Evolutionary conservation across 345 rosid species (phyloP).

Genomic region (Punica granatum): DNA sequence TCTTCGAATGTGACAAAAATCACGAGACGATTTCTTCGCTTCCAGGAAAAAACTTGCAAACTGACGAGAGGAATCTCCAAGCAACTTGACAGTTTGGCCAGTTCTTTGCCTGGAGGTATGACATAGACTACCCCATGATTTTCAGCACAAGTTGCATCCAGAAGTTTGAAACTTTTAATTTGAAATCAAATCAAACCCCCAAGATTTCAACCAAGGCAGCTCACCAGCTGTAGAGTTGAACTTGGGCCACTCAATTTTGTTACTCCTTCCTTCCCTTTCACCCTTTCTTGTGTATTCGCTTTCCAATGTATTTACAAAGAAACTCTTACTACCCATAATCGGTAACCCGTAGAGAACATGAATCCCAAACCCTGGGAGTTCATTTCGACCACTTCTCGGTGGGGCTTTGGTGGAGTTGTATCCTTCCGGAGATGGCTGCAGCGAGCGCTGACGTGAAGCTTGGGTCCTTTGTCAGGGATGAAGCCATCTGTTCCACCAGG

Average conservation of each 20-base stretch:
- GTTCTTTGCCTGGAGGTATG: no score
- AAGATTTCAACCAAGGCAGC: not conserved
- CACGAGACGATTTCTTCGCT: not conserved
- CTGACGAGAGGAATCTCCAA: no score
- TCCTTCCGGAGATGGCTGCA: conserved; percentile 84
- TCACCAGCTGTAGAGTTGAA: no score
- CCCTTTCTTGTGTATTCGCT: not conserved
- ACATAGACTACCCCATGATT: no score
- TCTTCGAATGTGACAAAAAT: not conserved
- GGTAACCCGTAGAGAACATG: not conserved
- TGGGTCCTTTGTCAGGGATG: conserved; percentile 86
- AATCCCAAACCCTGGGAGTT: not conserved
- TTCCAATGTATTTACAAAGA: conserved; percentile 3
- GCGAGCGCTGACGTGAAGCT: conserved; percentile 93
- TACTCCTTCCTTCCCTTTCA: no score
- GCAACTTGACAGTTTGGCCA: no score
- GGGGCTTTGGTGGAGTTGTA: conserved; percentile 45
- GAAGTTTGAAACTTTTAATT: not conserved
- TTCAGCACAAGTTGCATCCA: not conserved
- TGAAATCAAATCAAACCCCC: no score
- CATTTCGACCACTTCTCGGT: conserved; percentile 26
- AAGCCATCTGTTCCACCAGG: conserved; percentile 94
- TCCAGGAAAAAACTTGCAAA: no score
- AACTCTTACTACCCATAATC: not conserved
- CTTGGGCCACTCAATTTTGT: not conserved